phyloP scores from a whole-genome alignment of 164 flowering plant species.

The Dillenia turbinata region DNA sequence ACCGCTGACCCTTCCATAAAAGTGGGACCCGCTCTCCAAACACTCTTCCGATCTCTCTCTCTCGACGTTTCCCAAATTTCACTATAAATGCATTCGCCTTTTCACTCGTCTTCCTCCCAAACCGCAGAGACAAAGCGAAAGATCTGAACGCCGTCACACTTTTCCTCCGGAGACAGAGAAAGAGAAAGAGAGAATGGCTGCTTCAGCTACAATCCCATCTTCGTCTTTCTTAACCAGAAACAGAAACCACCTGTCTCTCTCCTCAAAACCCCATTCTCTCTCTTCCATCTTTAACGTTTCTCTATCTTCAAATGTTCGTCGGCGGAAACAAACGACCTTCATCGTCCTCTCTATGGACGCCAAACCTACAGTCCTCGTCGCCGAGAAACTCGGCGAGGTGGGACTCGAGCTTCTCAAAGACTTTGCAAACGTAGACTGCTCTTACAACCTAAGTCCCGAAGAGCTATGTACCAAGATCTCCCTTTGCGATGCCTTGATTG shows the following conservation, averaged over 20 bases:
- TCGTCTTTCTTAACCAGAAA: conserved; percentile 17
- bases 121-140: too few species aligned
- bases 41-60: too few species aligned
- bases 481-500: conserved; percentile 84
- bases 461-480: conserved; percentile 92
- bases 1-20: too few species aligned
- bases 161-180: not conserved
- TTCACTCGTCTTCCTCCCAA: too few species aligned
- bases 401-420: conserved; percentile 57
- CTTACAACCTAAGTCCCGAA: conserved; percentile 64
- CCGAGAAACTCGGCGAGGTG: conserved; percentile 82
- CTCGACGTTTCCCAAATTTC: too few species aligned
- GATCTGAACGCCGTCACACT: too few species aligned
- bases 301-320: conserved; percentile 13
- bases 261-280: conserved; percentile 21
- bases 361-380: conserved; percentile 83
- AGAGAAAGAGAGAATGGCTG: conserved; percentile 25
- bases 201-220: conserved; percentile 22
- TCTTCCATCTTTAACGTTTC: conserved; percentile 18
- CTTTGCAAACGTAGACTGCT: conserved; percentile 80
- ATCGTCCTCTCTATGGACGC: conserved; percentile 31
- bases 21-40: too few species aligned
- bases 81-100: too few species aligned
- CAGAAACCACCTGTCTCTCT: conserved; percentile 7
- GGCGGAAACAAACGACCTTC: conserved; percentile 10